Conservation (phyloP, 495 filamentous ascomycete genomes). For the Aspergillus leporis region DNA sequence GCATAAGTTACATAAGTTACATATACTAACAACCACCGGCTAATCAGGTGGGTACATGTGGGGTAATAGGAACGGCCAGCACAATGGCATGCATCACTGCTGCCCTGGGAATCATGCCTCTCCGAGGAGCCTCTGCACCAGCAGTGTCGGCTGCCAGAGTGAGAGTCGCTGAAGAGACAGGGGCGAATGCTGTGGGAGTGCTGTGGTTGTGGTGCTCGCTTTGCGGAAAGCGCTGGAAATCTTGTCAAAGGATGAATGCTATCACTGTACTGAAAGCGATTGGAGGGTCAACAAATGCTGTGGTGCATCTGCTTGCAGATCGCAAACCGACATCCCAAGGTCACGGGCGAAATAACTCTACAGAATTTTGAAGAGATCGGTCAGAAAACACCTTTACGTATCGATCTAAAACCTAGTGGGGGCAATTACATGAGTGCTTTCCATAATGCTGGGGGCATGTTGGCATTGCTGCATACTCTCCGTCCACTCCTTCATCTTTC, state of each 20-base stretch:
- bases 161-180: conserved; percentile 64
- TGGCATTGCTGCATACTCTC: conserved; percentile 54
- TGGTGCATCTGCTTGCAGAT: conserved; percentile 69
- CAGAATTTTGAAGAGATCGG: conserved; percentile 62
- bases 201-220: conserved; percentile 46
- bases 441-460: conserved; percentile 67
- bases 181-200: conserved; percentile 55
- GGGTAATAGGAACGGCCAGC: conserved; percentile 69
- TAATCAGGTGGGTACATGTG: conserved; percentile 59
- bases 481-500: conserved; percentile 57
- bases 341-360: conserved; percentile 56
- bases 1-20: no score
- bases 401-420: conserved; percentile 68
- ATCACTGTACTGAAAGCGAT: conserved; percentile 69
- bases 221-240: conserved; percentile 53
- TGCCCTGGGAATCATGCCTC: conserved; percentile 64
- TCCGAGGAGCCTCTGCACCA: conserved; percentile 61
- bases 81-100: conserved; percentile 69
- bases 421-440: conserved; percentile 73
- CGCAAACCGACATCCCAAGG: conserved; percentile 56
- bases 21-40: background rate
- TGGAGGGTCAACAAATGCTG: conserved; percentile 67
- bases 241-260: conserved; percentile 61
- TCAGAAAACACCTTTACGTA: conserved; percentile 55
- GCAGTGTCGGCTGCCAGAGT: conserved; percentile 63